Percentiles rank a stretch among this genome's conserved stretches.
Evolutionary conservation across 257 asterid species (phyloP).

Genomic region (Vinca minor): DNA sequence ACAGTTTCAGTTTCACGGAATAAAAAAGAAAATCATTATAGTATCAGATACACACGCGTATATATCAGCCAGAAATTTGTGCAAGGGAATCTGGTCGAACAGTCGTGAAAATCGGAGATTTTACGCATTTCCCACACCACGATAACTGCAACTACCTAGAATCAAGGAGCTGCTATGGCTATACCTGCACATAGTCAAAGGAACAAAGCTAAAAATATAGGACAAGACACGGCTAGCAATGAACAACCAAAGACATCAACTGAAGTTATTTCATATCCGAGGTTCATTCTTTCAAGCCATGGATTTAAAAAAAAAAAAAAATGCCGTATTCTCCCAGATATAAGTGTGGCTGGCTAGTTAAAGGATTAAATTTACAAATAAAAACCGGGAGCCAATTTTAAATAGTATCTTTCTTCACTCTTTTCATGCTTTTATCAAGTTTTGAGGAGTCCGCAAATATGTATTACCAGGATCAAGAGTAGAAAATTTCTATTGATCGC

Average conservation of each 20-base stretch:
- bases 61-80: not conserved
- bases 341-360: not conserved
- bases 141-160: not conserved
- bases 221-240: not conserved
- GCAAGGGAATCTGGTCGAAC: not conserved
- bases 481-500: too few species aligned
- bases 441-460: too few species aligned
- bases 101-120: not conserved
- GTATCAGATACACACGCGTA: not conserved
- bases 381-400: not conserved
- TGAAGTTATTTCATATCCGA: too few species aligned
- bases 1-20: constrained; percentile 2
- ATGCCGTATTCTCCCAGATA: not conserved
- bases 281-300: not conserved
- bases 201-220: not conserved
- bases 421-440: not conserved
- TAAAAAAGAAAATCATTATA: not conserved
- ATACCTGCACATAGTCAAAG: constrained; percentile 1
- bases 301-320: too few species aligned
- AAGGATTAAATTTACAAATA: not conserved
- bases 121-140: not conserved
- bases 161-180: not conserved
- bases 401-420: too few species aligned
- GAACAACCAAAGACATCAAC: not conserved
- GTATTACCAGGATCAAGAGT: not conserved